Evolutionary conservation across 495 filamentous ascomycete genomes (phyloP).

Genomic region (Ramalina intermedia): DNA sequence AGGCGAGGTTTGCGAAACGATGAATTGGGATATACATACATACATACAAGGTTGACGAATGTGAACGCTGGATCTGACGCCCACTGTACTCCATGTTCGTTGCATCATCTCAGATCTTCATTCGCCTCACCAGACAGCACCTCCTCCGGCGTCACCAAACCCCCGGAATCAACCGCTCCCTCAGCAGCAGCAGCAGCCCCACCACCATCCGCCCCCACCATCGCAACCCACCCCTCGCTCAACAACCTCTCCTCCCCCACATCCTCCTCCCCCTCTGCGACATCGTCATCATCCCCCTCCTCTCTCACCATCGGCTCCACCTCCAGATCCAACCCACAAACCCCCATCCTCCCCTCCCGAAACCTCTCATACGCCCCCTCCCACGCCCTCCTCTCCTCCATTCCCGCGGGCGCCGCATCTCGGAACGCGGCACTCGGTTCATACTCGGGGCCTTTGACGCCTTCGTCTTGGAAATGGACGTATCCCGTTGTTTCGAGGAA

Average conservation of each 20-base stretch:
- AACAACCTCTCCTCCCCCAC: not conserved
- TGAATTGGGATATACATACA: not conserved
- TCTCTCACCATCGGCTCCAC: not conserved
- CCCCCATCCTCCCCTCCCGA: constrained; percentile 19
- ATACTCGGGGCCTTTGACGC: constrained; percentile 31
- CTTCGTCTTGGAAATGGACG: constrained; percentile 28
- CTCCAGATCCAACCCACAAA: constrained; percentile 25
- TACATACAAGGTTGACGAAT: not conserved
- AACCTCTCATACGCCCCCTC: constrained; percentile 21
- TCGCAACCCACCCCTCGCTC: not conserved
- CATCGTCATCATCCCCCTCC: not conserved
- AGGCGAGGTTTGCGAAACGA: constrained; percentile 54
- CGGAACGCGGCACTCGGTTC: constrained; percentile 22
- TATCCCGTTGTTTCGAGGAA: constrained; percentile 25
- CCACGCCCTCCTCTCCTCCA: constrained; percentile 32
- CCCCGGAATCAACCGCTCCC: not conserved
- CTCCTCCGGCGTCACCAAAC: not conserved
- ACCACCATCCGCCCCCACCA: no score
- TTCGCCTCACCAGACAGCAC: not conserved
- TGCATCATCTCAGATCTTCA: not conserved
- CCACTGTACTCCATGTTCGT: no score
- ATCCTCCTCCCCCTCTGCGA: not conserved
- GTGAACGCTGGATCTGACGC: not conserved
- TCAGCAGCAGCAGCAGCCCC: no score
- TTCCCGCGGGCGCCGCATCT: constrained; percentile 21